These are phyloP conservation scores for Neonectria hederae DNA, from an alignment of 2,329 filamentous ascomycete genomes.

Conservation along the genomic window DNA sequence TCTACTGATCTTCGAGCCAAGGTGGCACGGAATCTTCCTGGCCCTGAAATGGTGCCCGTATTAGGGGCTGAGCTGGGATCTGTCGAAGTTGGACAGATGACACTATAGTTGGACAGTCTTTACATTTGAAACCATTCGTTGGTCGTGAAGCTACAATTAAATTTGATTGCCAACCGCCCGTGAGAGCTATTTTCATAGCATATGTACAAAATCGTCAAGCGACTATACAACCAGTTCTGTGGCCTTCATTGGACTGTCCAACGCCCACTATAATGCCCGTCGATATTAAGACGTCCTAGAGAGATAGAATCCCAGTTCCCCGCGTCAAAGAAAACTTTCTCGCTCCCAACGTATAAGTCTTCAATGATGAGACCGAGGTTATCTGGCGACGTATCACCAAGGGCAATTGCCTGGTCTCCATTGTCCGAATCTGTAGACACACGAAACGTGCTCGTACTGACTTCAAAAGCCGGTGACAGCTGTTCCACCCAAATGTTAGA, in stretches of 20 bases:
- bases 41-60: no score
- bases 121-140: no score
- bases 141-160: no score
- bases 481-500: constrained; percentile 25
- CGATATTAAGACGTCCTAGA: constrained; percentile 26
- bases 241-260: constrained; percentile 12
- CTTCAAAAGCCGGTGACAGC: constrained; percentile 9
- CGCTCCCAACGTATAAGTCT: constrained; percentile 27
- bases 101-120: no score
- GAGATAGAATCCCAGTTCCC: constrained; percentile 22
- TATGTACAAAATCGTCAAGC: neutral
- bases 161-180: no score
- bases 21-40: no score
- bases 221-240: neutral
- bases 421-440: constrained; percentile 25
- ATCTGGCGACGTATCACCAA: constrained; percentile 23
- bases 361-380: constrained; percentile 26
- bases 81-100: no score
- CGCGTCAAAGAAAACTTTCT: constrained; percentile 24
- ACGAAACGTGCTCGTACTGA: constrained; percentile 22
- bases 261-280: constrained; percentile 19
- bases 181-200: no score
- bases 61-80: no score
- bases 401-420: constrained; percentile 16
- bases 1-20: constrained; percentile 34